phyloP scores from a whole-genome alignment of 1,284 basidiomycete genomes.

The Afroboletus lepidellus region DNA sequence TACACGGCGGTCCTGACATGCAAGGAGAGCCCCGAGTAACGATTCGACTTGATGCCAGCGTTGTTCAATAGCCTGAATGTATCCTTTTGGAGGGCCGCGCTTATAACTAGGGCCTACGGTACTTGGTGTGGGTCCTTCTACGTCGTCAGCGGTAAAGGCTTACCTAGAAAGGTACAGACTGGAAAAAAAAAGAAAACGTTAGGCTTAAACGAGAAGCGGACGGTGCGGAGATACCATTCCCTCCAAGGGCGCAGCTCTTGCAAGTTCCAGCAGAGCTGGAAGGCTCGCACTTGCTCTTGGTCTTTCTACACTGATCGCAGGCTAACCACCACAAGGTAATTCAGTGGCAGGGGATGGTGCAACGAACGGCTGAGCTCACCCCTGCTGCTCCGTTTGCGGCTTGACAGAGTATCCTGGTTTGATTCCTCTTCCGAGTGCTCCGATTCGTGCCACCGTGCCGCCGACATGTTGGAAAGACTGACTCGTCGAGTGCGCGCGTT shows the following conservation, averaged over 20 bases:
- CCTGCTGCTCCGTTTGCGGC: conserved; percentile 67
- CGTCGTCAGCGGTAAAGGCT: conserved; percentile 10
- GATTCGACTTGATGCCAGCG: conserved; percentile 88
- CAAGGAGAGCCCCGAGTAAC: conserved; percentile 72
- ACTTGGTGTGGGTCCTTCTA: not conserved
- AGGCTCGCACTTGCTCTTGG: conserved; percentile 83
- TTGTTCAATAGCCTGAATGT: conserved; percentile 87
- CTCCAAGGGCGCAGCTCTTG: conserved; percentile 64
- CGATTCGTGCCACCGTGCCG: conserved; percentile 46
- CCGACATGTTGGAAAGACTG: conserved; percentile 31
- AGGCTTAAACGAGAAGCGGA: conserved; percentile 2
- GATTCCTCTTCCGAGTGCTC: conserved; percentile 60
- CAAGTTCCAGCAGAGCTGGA: conserved; percentile 51
- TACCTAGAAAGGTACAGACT: conserved; percentile 81
- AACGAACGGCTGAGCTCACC: conserved; percentile 40
- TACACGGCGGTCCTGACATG: conserved; percentile 70
- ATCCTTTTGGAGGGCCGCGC: conserved; percentile 85
- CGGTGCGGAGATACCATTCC: conserved; percentile 49
- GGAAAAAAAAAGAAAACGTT: conserved; percentile 11
- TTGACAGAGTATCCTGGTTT: conserved; percentile 39
- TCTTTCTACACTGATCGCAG: conserved; percentile 82
- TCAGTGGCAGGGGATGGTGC: conserved; percentile 7
- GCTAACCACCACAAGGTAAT: conserved; percentile 41
- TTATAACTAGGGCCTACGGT: conserved; percentile 75
- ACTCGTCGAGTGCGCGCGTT: conserved; percentile 21